Evolutionary conservation across 164 flowering plant genomes (phyloP).

Genomic region (Nymphaea colorata): DNA sequence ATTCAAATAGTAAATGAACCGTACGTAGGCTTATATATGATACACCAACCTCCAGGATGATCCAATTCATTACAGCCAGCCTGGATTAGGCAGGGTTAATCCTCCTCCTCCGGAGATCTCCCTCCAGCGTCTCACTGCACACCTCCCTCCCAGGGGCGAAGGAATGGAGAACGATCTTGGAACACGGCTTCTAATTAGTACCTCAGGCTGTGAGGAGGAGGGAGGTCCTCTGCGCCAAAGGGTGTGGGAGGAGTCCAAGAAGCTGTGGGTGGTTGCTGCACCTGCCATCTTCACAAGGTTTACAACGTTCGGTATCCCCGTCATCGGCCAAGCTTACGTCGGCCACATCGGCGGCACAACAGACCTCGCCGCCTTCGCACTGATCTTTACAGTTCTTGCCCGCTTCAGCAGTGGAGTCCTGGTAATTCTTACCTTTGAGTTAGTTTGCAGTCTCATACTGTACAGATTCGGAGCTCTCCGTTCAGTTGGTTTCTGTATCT

Average conservation of each 20-base stretch:
- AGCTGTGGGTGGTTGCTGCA: slow-evolving; percentile 8
- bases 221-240: not conserved
- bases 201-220: no score
- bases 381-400: not conserved
- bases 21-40: no score
- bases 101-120: no score
- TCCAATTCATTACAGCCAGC: no score
- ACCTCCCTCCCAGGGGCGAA: no score
- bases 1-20: no score
- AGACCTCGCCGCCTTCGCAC: slow-evolving; percentile 1
- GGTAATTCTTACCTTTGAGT: not conserved
- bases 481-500: not conserved
- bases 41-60: no score
- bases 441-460: not conserved
- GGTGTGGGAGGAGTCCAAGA: slow-evolving; percentile 2
- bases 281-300: slow-evolving; percentile 1
- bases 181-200: no score
- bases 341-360: slow-evolving; percentile 1
- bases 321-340: slow-evolving; percentile 1
- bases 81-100: no score
- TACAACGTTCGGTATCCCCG: not conserved
- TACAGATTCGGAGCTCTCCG: not conserved
- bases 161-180: no score
- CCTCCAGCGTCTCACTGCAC: no score
- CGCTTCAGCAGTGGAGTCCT: slow-evolving; percentile 3